A percentile compares a stretch with the other conserved stretches of the same genome.
phyloP scores from a whole-genome alignment of 345 rosid species.

The Hypericum androsaemum region DNA sequence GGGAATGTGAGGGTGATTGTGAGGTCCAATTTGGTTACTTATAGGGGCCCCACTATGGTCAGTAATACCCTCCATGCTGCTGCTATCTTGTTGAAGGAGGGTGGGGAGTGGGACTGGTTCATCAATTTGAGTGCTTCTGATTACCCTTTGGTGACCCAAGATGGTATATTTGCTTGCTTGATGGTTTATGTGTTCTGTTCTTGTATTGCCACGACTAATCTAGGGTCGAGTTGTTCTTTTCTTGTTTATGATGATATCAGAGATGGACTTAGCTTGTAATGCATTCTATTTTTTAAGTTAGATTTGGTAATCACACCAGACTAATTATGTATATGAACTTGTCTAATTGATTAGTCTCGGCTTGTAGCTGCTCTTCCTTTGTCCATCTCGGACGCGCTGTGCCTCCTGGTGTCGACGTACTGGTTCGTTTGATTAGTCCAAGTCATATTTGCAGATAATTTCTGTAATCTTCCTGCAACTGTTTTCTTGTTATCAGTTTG shows the following conservation, averaged over 20 bases:
- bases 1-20: constrained; percentile 65
- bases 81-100: constrained; percentile 57
- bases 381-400: no score
- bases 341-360: no score
- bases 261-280: background rate
- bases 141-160: constrained; percentile 87
- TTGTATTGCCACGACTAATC: background rate
- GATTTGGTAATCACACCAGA: no score
- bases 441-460: no score
- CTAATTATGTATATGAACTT: no score
- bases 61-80: constrained; percentile 86
- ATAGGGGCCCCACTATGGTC: constrained; percentile 91
- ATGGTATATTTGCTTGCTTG: constrained; percentile 37
- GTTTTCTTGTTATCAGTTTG: no score
- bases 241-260: background rate
- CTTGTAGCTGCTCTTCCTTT: no score
- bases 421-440: no score
- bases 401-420: no score
- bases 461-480: no score
- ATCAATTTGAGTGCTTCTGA: constrained; percentile 88
- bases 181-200: background rate
- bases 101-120: constrained; percentile 94
- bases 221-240: background rate
- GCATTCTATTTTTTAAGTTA: no score
- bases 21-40: constrained; percentile 76